Evolutionary conservation across 345 rosid species (phyloP).

Genomic region (Salix udensis): DNA sequence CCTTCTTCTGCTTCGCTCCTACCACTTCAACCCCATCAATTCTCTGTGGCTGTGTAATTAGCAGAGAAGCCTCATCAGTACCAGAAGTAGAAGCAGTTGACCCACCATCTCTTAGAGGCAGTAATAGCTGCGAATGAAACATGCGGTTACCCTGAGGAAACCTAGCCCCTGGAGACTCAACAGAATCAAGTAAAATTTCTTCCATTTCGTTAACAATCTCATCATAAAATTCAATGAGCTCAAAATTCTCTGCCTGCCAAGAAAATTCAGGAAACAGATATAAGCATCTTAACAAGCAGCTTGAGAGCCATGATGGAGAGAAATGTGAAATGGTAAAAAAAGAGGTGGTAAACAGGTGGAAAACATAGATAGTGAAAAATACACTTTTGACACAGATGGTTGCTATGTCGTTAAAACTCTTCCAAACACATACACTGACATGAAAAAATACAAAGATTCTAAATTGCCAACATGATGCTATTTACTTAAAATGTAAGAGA

Average conservation of each 20-base stretch:
- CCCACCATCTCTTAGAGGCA: slow-evolving; percentile 70
- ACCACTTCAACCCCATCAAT: slow-evolving; percentile 81
- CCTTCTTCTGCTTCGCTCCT: slow-evolving; percentile 88
- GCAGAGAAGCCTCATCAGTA: slow-evolving; percentile 39
- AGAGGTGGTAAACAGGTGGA: background rate
- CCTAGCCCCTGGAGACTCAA: slow-evolving; percentile 63
- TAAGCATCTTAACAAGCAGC: slow-evolving; percentile 17
- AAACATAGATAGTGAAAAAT: background rate
- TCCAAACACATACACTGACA: background rate
- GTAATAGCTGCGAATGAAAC: slow-evolving; percentile 46
- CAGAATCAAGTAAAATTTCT: slow-evolving; percentile 78
- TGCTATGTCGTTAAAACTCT: background rate
- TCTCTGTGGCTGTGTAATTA: slow-evolving; percentile 33
- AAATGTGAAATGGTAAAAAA: background rate
- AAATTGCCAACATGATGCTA: background rate
- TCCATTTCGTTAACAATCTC: slow-evolving; percentile 97
- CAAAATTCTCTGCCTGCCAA: slow-evolving; percentile 41
- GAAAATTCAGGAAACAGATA: slow-evolving; percentile 4
- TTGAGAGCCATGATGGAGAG: background rate
- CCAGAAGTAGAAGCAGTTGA: slow-evolving; percentile 71
- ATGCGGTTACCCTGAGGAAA: slow-evolving; percentile 48
- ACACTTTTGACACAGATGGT: background rate
- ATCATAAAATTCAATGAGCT: slow-evolving; percentile 58
- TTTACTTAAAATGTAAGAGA: background rate
- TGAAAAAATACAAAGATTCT: background rate